phyloP scores from a whole-genome alignment of 768 basidiomycete species.

The Gymnopilus junonius region DNA sequence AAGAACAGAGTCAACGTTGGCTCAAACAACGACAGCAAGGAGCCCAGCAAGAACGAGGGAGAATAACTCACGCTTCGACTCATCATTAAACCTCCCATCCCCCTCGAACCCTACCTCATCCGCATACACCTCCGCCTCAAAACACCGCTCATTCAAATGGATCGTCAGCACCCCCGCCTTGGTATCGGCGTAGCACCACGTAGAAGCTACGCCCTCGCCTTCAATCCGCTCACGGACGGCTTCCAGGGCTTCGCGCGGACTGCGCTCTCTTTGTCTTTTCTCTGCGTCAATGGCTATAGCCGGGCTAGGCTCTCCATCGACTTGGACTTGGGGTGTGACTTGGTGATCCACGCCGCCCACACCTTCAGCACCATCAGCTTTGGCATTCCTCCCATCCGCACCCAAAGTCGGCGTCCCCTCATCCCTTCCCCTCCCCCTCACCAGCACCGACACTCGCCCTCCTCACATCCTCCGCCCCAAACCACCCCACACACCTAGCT shows the following conservation, averaged over 20 bases:
- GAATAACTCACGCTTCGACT: slow-evolving; percentile 70
- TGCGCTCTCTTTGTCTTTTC: slow-evolving; percentile 57
- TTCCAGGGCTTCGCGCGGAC: slow-evolving; percentile 85
- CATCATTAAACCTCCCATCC: slow-evolving; percentile 71
- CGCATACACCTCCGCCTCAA: slow-evolving; percentile 94
- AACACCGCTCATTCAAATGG: slow-evolving; percentile 85
- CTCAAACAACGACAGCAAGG: neutral
- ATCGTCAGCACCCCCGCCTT: slow-evolving; percentile 88
- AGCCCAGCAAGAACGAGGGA: neutral
- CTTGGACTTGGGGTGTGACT: too few species aligned
- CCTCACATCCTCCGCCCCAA: slow-evolving; percentile 62
- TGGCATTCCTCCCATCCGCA: slow-evolving; percentile 38
- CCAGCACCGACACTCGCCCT: slow-evolving; percentile 46
- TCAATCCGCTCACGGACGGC: slow-evolving; percentile 91
- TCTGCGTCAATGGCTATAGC: slow-evolving; percentile 8
- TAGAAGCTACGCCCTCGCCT: slow-evolving; percentile 83
- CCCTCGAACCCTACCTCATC: slow-evolving; percentile 82
- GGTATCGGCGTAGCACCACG: slow-evolving; percentile 91
- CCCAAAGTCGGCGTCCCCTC: too few species aligned
- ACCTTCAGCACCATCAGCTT: neutral
- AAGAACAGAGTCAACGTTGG: neutral
- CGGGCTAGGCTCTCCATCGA: too few species aligned
- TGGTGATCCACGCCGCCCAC: too few species aligned
- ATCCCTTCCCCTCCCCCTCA: slow-evolving; percentile 45
- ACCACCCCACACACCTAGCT: slow-evolving; percentile 75